Conservation (phyloP, 805 yeast genomes). For the Komagataella populi region DNA sequence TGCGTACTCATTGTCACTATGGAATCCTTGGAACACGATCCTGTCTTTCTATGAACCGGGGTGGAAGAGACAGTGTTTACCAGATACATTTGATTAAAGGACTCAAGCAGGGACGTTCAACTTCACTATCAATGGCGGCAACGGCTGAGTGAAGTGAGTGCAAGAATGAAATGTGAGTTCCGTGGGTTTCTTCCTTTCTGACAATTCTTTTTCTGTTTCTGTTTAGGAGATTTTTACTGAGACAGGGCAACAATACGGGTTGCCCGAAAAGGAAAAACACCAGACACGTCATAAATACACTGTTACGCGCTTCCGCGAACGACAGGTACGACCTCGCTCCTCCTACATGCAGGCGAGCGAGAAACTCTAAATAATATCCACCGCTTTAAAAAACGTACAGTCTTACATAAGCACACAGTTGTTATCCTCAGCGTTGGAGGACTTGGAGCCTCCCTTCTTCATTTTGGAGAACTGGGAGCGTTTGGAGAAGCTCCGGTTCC, state of each 20-base stretch:
- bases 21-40: slow-evolving; percentile 18
- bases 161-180: neutral
- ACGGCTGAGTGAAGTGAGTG: neutral
- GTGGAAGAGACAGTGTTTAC: neutral
- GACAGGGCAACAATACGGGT: neutral
- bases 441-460: slow-evolving; percentile 6
- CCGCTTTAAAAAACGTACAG: no score
- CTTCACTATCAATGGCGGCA: neutral
- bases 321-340: neutral
- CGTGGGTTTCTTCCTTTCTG: neutral
- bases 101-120: neutral
- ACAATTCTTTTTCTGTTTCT: neutral
- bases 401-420: slow-evolving; percentile 19
- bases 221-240: neutral
- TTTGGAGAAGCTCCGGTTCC: neutral
- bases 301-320: neutral
- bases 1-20: slow-evolving; percentile 6
- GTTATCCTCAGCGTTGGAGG: slow-evolving; percentile 4
- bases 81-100: neutral
- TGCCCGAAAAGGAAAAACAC: neutral
- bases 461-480: neutral
- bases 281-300: neutral
- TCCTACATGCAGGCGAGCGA: neutral
- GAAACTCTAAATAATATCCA: neutral
- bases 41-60: slow-evolving; percentile 3